Evolutionary conservation across 495 filamentous ascomycete species (phyloP).

Genomic region (Chaetomium fimeti): DNA sequence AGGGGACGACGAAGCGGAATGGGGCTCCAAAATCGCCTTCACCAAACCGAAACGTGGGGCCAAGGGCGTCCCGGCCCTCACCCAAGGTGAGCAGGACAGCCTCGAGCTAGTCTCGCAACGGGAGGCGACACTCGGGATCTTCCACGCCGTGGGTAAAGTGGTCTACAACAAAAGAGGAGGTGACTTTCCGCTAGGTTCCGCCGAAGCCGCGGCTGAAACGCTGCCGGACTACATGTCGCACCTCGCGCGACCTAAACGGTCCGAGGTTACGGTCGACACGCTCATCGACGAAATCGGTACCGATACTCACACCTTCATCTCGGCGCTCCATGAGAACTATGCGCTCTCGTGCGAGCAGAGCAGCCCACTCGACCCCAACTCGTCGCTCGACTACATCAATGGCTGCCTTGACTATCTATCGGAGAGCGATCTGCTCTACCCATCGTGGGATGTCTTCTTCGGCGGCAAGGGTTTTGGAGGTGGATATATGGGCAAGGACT

Average conservation of each 20-base stretch:
- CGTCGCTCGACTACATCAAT: slow-evolving; percentile 63
- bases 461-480: slow-evolving; percentile 46
- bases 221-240: slow-evolving; percentile 63
- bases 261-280: slow-evolving; percentile 68
- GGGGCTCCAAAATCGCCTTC: slow-evolving; percentile 65
- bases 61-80: slow-evolving; percentile 57
- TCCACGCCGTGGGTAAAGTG: slow-evolving; percentile 93
- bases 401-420: slow-evolving; percentile 81
- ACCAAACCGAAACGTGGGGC: slow-evolving; percentile 59
- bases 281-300: slow-evolving; percentile 88
- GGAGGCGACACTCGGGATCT: slow-evolving; percentile 84
- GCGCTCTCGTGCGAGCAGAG: slow-evolving; percentile 71
- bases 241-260: slow-evolving; percentile 59
- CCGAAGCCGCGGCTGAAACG: slow-evolving; percentile 42
- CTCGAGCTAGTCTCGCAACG: slow-evolving; percentile 75
- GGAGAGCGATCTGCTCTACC: slow-evolving; percentile 76
- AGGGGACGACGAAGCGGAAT: slow-evolving; percentile 61
- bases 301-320: slow-evolving; percentile 82
- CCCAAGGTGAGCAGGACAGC: slow-evolving; percentile 68
- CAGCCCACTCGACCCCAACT: slow-evolving; percentile 44
- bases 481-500: slow-evolving; percentile 48
- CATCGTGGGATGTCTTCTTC: slow-evolving; percentile 57
- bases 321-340: slow-evolving; percentile 95
- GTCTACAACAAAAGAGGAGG: slow-evolving; percentile 89
- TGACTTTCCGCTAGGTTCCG: slow-evolving; percentile 36